These are phyloP conservation scores for Alternaria viburni DNA, from an alignment of 2,329 filamentous ascomycete species.

Conservation along the genomic window DNA sequence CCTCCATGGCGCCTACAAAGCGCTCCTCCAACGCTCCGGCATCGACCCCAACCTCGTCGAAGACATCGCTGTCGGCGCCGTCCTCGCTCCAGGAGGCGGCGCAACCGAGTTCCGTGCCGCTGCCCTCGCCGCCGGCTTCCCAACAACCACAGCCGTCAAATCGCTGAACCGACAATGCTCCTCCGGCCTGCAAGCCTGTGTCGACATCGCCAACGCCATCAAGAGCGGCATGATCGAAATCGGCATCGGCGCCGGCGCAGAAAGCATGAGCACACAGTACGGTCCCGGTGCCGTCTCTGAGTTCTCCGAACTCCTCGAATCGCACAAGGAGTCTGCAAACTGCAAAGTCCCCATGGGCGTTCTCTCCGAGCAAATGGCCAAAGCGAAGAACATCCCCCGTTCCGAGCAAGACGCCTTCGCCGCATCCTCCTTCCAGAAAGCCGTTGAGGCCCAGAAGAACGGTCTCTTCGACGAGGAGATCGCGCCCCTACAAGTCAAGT, in stretches of 20 bases:
- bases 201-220: slow-evolving; percentile 95
- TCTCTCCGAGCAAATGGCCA: slow-evolving; percentile 92
- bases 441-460: slow-evolving; percentile 78
- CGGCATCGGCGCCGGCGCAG: slow-evolving; percentile 91
- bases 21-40: slow-evolving; percentile 80
- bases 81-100: slow-evolving; percentile 89
- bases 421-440: slow-evolving; percentile 91
- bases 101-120: slow-evolving; percentile 97
- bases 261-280: slow-evolving; percentile 95
- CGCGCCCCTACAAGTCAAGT: slow-evolving; percentile 82
- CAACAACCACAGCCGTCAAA: slow-evolving; percentile 82
- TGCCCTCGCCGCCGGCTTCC: slow-evolving; percentile 87
- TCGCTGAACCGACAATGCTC: slow-evolving; percentile 94
- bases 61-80: slow-evolving; percentile 89
- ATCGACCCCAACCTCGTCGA: slow-evolving; percentile 90
- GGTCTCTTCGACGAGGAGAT: slow-evolving; percentile 97
- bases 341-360: slow-evolving; percentile 98
- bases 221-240: slow-evolving; percentile 91
- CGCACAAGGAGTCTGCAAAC: slow-evolving; percentile 81
- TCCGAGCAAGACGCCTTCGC: slow-evolving; percentile 88
- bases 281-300: slow-evolving; percentile 88
- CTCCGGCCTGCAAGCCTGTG: slow-evolving; percentile 87
- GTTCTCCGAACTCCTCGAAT: slow-evolving; percentile 88
- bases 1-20: slow-evolving; percentile 81
- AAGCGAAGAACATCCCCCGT: slow-evolving; percentile 76